These are phyloP conservation scores for Castanospermum australe DNA, from an alignment of 306 rosid genomes.

Conservation along the genomic window DNA sequence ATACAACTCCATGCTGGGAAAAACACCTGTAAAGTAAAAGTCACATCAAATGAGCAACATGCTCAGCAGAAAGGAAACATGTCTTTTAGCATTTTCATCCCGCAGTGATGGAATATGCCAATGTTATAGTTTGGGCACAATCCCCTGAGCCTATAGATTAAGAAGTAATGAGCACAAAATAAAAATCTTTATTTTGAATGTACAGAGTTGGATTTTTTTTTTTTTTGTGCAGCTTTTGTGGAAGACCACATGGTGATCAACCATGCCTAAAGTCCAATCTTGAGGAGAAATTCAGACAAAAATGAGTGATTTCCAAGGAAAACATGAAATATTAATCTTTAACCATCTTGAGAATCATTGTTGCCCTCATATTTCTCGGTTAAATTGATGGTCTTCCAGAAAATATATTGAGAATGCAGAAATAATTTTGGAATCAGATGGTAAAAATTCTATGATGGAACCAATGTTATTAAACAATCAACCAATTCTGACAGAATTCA, in stretches of 20 bases:
- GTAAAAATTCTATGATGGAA: neutral
- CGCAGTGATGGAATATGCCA: too few species aligned
- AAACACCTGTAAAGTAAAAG: constrained; percentile 46
- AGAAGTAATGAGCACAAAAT: too few species aligned
- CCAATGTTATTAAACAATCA: neutral
- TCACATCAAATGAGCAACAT: constrained; percentile 15
- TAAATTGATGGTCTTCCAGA: neutral
- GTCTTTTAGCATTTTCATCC: neutral
- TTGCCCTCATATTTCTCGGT: neutral
- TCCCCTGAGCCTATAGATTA: too few species aligned
- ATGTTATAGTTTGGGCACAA: too few species aligned
- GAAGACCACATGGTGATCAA: neutral
- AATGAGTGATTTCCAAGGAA: neutral
- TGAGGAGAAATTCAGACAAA: neutral
- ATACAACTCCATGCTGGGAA: constrained; percentile 36
- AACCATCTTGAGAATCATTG: neutral
- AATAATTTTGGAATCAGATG: too few species aligned
- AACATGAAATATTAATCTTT: neutral
- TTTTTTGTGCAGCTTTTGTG: too few species aligned
- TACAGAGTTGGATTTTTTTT: too few species aligned
- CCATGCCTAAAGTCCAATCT: neutral
- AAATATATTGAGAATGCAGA: neutral
- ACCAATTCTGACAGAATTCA: neutral
- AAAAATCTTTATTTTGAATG: too few species aligned
- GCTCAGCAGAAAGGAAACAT: neutral